A percentile compares a stretch with the other conserved stretches of the same genome.
Evolutionary conservation across 768 basidiomycete species (phyloP).

Genomic region (Nidularia pulvinata): DNA sequence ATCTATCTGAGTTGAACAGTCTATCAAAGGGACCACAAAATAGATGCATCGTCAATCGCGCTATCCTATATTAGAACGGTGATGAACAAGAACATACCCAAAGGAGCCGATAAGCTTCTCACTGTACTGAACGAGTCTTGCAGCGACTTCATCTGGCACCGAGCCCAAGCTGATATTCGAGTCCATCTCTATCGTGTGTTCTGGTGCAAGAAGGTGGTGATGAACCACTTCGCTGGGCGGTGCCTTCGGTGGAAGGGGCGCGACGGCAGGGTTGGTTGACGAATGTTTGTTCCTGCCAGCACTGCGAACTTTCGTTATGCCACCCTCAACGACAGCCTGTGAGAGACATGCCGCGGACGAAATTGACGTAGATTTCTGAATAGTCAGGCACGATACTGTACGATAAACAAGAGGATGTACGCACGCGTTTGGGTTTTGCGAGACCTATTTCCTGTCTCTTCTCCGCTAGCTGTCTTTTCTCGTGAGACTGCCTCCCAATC

Average conservation of each 20-base stretch:
- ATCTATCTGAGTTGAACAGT: constrained; percentile 4
- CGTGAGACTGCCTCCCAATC: neutral
- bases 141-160: constrained; percentile 35
- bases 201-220: neutral
- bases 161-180: constrained; percentile 24
- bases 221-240: neutral
- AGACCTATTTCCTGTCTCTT: neutral
- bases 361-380: neutral
- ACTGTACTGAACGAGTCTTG: constrained; percentile 47
- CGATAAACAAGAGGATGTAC: neutral
- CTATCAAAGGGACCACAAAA: constrained; percentile 9
- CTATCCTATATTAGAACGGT: no score
- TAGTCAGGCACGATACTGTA: neutral
- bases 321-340: constrained; percentile 21
- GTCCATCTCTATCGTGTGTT: constrained; percentile 1
- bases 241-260: neutral
- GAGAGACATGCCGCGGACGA: neutral
- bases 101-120: constrained; percentile 41
- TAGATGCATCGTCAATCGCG: constrained; percentile 2
- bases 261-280: neutral
- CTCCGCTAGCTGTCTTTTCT: neutral
- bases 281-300: neutral
- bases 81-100: constrained; percentile 31
- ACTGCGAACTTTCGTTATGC: constrained; percentile 16
- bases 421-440: neutral